These are phyloP conservation scores for Pestalotiopsis sp. DNA, from an alignment of 2,329 filamentous ascomycete genomes.

Conservation along the genomic window DNA sequence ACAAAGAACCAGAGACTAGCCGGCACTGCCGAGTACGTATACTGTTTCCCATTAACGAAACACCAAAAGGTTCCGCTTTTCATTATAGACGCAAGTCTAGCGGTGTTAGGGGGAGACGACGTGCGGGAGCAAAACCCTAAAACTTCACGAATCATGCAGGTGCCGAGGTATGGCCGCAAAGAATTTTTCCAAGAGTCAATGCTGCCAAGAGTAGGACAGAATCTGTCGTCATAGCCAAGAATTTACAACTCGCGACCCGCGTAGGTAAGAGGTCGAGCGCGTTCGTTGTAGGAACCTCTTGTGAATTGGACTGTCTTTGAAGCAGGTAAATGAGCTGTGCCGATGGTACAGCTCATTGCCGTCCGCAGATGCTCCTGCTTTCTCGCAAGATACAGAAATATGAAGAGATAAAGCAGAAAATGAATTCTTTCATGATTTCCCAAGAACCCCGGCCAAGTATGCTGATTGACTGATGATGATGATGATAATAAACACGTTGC, in stretches of 20 bases:
- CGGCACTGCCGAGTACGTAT: background rate
- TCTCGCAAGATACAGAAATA: background rate
- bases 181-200: background rate
- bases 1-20: background rate
- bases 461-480: background rate
- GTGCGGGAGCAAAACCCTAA: background rate
- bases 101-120: background rate
- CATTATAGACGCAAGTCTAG: background rate
- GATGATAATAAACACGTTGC: background rate
- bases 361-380: background rate
- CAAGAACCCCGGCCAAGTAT: background rate
- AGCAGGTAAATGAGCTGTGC: background rate
- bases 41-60: background rate
- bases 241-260: too few relatives aligned
- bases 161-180: background rate
- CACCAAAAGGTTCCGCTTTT: background rate
- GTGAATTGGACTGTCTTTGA: too few relatives aligned
- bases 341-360: background rate
- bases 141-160: background rate
- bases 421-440: background rate
- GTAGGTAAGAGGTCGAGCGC: too few relatives aligned
- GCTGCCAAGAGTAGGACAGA: too few relatives aligned
- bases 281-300: too few relatives aligned
- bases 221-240: too few relatives aligned
- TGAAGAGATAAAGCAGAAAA: background rate